Base-by-base conservation (phyloP, 192 early-diverging fungal species). In the Coemansia sp. region DNA sequence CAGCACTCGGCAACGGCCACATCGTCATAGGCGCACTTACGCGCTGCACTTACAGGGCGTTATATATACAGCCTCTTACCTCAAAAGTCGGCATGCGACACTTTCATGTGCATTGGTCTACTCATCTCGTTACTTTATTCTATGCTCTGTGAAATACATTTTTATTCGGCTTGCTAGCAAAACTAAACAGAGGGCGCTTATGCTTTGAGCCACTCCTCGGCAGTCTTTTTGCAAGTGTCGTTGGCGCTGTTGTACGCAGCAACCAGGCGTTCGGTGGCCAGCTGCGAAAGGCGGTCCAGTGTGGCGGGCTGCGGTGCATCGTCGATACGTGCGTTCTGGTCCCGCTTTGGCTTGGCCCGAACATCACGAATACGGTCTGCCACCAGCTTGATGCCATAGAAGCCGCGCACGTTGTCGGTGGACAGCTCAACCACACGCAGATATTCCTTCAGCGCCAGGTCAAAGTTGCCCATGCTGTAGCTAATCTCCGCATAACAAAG, bases 401-500 rank as follows among this genome's bases (percentile, higher is more conserved):
- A 85, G 2, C 87, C 94, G 37, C 95, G 86, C 17, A 94, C 80
- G 68, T 93, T 86, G 66, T 95, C 96, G 1, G 83, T 84, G 53
- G 88, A 89, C 38, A 95, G 76, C 74, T 97, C 95, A 8, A 97
- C 75, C 0, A 92, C 93, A n/a, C 88, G 80, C 75, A 92, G 91
- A 63, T 89, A 97, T 73, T 95, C 86, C 73, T 96, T 95, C 17
- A 95, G 69, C 0, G 95, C 93, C 25, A 92, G 21, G 15, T 79
- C 81, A 11, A 84, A 67, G 69, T 82, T 78, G 9, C 87, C 86
- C 66, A 90, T 76, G 7, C 92, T 89, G 58, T 89, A 92, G 37
- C 88, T 83, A 37, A 96, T 80, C 67, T 98, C 96, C 12, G 95
- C 96, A 60, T 94, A 94, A 52, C 93, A 90, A 32, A 94, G 82